Evolutionary conservation across 2,329 filamentous ascomycete species (phyloP), one percentile per base, ranked within the genome.

Genomic region (Aspergillus fumigatus): DNA sequence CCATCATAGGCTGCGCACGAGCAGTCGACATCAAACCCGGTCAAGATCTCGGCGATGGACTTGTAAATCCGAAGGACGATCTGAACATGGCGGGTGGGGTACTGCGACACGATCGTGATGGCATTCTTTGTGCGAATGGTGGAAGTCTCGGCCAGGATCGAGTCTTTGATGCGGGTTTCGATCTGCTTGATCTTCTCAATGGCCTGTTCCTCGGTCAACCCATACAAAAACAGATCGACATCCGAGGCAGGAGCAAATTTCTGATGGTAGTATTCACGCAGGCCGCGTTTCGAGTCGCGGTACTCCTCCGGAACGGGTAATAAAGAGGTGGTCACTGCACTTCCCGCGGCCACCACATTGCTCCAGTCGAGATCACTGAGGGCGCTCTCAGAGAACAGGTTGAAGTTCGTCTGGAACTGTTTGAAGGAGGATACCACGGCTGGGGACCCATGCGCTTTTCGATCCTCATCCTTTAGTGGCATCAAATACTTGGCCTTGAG

Each of bases 11-110:
- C 90, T 25, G 86, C 88, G 59, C 90, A 90, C 0, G 89, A 88
- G 69, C 88, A 92, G 69, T 94, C 90, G 50, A 96, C 90, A 65
- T 95, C 91, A 64, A 96, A 96, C 0, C 91, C 91, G 3, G 90
- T 91, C 25, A 96, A 80, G 38, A 96, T 92, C 70, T 95, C 89
- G 1, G 89, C 88, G 48, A 95, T 76, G 0, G 87, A 92, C 67
- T 90, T 90, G 77, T 96, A 95, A 40, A 94, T 85, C 38, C 90
- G 87, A 29, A 95, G 80, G 23, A 96, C 90, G 64, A 96, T 91
- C 79, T 93, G 89, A 3, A 95, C 82, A 69, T 95, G 90, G 2
- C 91, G 86, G 38, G 86, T 90, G 0, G 90, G 91, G 67, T 94
- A 92, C 70, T 93, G 87, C 48, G 87, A 90, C 35, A 84, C 89